A percentile compares a stretch with the other conserved stretches of the same genome.
Evolutionary conservation across 768 basidiomycete genomes (phyloP).

Genomic region (Artomyces pyxidatus): DNA sequence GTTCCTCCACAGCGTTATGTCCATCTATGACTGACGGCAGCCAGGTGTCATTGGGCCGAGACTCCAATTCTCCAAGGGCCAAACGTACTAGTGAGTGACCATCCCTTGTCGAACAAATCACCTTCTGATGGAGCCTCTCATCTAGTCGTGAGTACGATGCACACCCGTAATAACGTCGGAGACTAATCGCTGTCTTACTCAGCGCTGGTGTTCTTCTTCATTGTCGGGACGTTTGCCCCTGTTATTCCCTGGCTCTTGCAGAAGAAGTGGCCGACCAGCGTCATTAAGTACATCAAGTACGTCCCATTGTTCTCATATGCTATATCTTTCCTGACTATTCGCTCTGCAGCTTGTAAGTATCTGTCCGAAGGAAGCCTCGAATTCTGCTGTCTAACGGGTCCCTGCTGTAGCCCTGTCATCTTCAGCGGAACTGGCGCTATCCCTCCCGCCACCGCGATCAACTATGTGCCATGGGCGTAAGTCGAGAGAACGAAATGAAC

Average conservation of each 20-base stretch:
- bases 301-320: not conserved
- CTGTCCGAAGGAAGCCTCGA: constrained; percentile 5
- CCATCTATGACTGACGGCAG: constrained; percentile 1
- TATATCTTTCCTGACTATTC: not conserved
- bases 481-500: not conserved
- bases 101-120: no score
- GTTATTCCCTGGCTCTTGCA: constrained; percentile 42
- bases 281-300: constrained; percentile 53
- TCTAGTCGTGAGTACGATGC: not conserved
- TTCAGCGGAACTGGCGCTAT: constrained; percentile 32
- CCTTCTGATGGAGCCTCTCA: no score
- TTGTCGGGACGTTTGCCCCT: constrained; percentile 61
- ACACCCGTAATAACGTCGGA: not conserved
- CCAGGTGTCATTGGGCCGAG: constrained; percentile 71
- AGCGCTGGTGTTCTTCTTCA: constrained; percentile 64
- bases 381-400: not conserved
- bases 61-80: constrained; percentile 28
- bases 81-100: constrained; percentile 23
- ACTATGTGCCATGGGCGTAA: constrained; percentile 29
- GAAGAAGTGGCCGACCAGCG: not conserved
- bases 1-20: not conserved
- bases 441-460: constrained; percentile 33
- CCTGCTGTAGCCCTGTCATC: constrained; percentile 29
- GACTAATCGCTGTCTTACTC: not conserved
- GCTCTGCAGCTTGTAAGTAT: constrained; percentile 5